phyloP scores from a whole-genome alignment of 75 land plant species.

The Pinus tabuliformis region DNA sequence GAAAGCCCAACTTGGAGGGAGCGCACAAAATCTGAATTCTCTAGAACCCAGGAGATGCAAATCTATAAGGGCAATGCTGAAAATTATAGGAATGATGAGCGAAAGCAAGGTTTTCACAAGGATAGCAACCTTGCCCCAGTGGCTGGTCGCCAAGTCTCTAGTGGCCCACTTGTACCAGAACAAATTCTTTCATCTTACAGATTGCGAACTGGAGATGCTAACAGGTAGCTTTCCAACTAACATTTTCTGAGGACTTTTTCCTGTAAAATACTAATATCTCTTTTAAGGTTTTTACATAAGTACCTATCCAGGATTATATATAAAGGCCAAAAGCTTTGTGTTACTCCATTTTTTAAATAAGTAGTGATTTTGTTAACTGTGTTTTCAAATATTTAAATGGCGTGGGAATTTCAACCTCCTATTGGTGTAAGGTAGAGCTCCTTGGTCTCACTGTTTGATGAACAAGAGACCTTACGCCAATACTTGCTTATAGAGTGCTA shows the following conservation, averaged over 20 bases:
- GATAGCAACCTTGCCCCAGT: conserved; percentile 15
- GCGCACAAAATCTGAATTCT: conserved; percentile 15
- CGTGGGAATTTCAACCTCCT: too few species aligned
- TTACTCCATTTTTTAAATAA: too few species aligned
- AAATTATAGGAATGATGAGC: conserved; percentile 10
- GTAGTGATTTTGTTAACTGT: too few species aligned
- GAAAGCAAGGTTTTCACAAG: conserved; percentile 22
- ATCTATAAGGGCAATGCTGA: conserved; percentile 13
- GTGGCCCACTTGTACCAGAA: conserved; percentile 66
- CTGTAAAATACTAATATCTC: background rate
- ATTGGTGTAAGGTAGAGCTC: too few species aligned
- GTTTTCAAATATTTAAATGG: too few species aligned
- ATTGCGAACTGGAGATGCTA: conserved; percentile 19
- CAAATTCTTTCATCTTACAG: conserved; percentile 34
- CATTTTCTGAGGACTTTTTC: background rate
- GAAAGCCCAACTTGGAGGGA: conserved; percentile 44
- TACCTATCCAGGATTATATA: too few species aligned
- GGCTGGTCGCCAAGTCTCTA: conserved; percentile 30
- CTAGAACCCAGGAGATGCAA: conserved; percentile 7
- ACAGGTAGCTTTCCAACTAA: conserved; percentile 29
- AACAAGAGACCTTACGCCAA: too few species aligned
- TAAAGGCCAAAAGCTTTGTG: too few species aligned
- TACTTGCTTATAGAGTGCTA: too few species aligned
- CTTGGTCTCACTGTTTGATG: too few species aligned
- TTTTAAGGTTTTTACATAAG: too few species aligned